phyloP scores from a whole-genome alignment of 305 asterid species.

The Ilex paraguariensis region DNA sequence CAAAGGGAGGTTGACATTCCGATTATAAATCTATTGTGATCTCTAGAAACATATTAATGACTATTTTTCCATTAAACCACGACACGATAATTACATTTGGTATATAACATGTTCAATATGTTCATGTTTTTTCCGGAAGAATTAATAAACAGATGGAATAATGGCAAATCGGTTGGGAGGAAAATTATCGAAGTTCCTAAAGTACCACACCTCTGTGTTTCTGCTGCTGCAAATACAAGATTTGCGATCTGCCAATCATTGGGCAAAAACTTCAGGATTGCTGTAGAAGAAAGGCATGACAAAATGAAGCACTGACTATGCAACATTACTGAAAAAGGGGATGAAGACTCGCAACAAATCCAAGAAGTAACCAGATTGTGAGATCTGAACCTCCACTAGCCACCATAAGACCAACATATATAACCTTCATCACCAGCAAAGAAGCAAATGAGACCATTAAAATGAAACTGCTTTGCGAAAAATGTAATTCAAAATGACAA shows the following conservation, averaged over 20 bases:
- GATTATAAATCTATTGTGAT: too few relatives aligned
- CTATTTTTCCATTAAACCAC: too few relatives aligned
- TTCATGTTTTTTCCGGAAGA: not conserved
- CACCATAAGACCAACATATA: conserved; percentile 64
- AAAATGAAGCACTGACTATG: too few relatives aligned
- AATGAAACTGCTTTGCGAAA: not conserved
- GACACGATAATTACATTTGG: too few relatives aligned
- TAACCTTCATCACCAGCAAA: conserved; percentile 37
- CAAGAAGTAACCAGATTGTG: conserved; percentile 65
- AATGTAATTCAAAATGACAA: not conserved
- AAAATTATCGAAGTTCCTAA: conserved; percentile 65
- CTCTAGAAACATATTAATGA: too few relatives aligned
- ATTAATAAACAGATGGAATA: conserved; percentile 50
- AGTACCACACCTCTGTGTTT: conserved; percentile 84
- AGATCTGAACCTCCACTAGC: conserved; percentile 72
- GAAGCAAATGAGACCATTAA: not conserved
- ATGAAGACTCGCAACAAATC: conserved; percentile 48
- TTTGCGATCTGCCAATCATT: conserved; percentile 52
- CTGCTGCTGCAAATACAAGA: conserved; percentile 68
- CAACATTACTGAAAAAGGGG: conserved; percentile 3
- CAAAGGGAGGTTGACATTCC: too few relatives aligned
- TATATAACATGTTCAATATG: too few relatives aligned
- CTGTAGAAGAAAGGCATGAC: too few relatives aligned
- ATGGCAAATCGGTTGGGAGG: conserved; percentile 58
- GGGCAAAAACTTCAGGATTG: too few relatives aligned